Percentiles rank a stretch among this genome's conserved stretches.
phyloP scores from a whole-genome alignment of 768 basidiomycete genomes.

The Leccinum olivaceopallidum region DNA sequence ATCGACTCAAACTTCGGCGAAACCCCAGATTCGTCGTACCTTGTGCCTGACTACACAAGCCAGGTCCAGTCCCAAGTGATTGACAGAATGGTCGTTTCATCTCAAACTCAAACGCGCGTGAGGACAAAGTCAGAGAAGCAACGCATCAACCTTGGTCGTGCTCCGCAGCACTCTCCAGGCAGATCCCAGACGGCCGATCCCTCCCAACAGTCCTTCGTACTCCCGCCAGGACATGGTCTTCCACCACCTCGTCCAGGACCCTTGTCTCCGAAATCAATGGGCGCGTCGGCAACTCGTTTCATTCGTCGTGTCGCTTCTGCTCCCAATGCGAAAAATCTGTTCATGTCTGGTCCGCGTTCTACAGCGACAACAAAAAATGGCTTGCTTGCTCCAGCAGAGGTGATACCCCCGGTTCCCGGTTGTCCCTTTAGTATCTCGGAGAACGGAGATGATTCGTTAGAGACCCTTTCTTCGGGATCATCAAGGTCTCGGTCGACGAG shows the following conservation, averaged over 20 bases:
- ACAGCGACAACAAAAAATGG: slow-evolving; percentile 72
- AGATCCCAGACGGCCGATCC: slow-evolving; percentile 32
- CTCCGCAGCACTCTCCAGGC: slow-evolving; percentile 39
- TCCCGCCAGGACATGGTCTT: slow-evolving; percentile 28
- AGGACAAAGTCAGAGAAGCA: slow-evolving; percentile 52
- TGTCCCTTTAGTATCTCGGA: slow-evolving; percentile 51
- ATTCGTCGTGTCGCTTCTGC: slow-evolving; percentile 95
- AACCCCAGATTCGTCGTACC: slow-evolving; percentile 31
- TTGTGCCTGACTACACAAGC: slow-evolving; percentile 29
- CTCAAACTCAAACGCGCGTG: slow-evolving; percentile 15
- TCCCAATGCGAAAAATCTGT: slow-evolving; percentile 92
- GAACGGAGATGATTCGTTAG: slow-evolving; percentile 68
- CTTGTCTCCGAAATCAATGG: slow-evolving; percentile 66
- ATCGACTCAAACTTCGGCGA: slow-evolving; percentile 59
- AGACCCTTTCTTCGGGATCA: slow-evolving; percentile 77
- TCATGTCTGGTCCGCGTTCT: slow-evolving; percentile 60
- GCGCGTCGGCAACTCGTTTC: slow-evolving; percentile 81
- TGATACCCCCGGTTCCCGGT: slow-evolving; percentile 55
- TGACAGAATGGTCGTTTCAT: slow-evolving; percentile 20
- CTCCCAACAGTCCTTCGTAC: slow-evolving; percentile 43
- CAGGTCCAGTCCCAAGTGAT: slow-evolving; percentile 17
- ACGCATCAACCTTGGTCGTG: slow-evolving; percentile 45
- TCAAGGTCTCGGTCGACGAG: slow-evolving; percentile 55
- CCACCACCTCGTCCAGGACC: slow-evolving; percentile 45
- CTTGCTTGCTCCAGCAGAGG: slow-evolving; percentile 68